Evolutionary conservation across 176 grass and related monocot species (phyloP).

Genomic region (Zoysia japonica): DNA sequence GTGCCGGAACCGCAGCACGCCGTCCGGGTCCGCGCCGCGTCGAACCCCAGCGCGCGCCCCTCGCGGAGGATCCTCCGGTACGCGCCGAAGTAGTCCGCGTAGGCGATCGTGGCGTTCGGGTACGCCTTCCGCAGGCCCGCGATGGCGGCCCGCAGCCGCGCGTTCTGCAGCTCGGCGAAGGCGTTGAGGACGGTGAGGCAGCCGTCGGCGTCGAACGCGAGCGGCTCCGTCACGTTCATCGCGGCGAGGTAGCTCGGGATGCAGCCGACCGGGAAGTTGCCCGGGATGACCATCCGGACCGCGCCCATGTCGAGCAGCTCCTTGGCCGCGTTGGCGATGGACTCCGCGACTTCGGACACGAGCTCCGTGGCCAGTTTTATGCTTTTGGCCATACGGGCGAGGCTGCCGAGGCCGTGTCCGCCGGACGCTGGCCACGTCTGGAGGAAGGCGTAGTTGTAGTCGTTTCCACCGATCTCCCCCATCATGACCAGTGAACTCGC

Average conservation of each 20-base stretch:
- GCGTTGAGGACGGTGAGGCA: slow-evolving; percentile 60
- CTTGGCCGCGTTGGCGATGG: slow-evolving; percentile 51
- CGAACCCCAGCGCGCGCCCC: slow-evolving; percentile 45
- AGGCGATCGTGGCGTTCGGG: slow-evolving; percentile 54
- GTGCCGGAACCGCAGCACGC: slow-evolving; percentile 61
- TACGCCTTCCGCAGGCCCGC: slow-evolving; percentile 38
- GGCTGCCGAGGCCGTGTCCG: not conserved
- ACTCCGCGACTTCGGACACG: slow-evolving; percentile 52
- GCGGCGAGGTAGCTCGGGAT: slow-evolving; percentile 61
- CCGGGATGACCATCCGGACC: slow-evolving; percentile 49
- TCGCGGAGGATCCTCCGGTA: slow-evolving; percentile 45
- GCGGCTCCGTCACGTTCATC: slow-evolving; percentile 27
- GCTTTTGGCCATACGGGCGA: not conserved
- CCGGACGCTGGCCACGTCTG: not conserved
- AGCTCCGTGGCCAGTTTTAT: slow-evolving; percentile 30
- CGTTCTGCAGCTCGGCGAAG: slow-evolving; percentile 60
- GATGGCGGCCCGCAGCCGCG: slow-evolving; percentile 38
- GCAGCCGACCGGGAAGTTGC: slow-evolving; percentile 79
- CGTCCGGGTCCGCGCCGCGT: slow-evolving; percentile 29
- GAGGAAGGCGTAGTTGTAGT: slow-evolving; percentile 79
- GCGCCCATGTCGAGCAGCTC: slow-evolving; percentile 64
- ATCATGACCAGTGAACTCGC: slow-evolving; percentile 54
- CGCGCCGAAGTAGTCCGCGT: slow-evolving; percentile 63
- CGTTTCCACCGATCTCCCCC: slow-evolving; percentile 81
- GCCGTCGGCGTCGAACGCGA: slow-evolving; percentile 44